A percentile compares a stretch with the other conserved stretches of the same genome.
Conservation (phyloP, 345 rosid species). For the Brassica cretica region DNA sequence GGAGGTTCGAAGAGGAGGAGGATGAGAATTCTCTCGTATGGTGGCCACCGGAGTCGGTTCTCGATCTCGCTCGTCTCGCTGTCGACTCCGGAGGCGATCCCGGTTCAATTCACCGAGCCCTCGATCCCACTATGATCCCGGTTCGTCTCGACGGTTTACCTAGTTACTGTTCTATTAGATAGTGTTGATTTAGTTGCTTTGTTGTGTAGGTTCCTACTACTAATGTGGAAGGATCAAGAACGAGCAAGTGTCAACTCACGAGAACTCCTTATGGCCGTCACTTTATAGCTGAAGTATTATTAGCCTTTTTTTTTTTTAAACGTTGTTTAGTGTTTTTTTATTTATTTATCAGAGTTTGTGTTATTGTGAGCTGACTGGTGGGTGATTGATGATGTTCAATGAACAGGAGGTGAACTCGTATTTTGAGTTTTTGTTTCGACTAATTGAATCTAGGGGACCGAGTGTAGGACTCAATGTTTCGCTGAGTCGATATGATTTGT, state of each 20-base stretch:
- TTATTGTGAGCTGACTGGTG: background rate
- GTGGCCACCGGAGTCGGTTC: constrained; percentile 89
- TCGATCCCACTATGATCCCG: constrained; percentile 67
- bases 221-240: constrained; percentile 54
- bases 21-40: constrained; percentile 59
- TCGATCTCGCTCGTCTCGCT: constrained; percentile 85
- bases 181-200: background rate
- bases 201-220: too few species aligned
- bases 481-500: constrained; percentile 70
- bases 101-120: constrained; percentile 57
- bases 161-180: background rate
- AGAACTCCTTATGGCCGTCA: constrained; percentile 79
- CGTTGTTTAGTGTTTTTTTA: background rate
- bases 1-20: constrained; percentile 31
- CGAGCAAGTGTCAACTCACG: constrained; percentile 59
- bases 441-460: constrained; percentile 74
- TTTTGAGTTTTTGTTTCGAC: constrained; percentile 64
- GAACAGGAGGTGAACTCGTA: constrained; percentile 76
- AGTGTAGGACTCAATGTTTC: constrained; percentile 60
- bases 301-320: background rate
- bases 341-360: background rate
- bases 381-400: constrained; percentile 10
- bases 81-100: constrained; percentile 89
- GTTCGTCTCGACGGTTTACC: constrained; percentile 38
- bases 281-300: constrained; percentile 57